Conservation (phyloP, 345 rosid genomes). For the Lepidium sativum region DNA sequence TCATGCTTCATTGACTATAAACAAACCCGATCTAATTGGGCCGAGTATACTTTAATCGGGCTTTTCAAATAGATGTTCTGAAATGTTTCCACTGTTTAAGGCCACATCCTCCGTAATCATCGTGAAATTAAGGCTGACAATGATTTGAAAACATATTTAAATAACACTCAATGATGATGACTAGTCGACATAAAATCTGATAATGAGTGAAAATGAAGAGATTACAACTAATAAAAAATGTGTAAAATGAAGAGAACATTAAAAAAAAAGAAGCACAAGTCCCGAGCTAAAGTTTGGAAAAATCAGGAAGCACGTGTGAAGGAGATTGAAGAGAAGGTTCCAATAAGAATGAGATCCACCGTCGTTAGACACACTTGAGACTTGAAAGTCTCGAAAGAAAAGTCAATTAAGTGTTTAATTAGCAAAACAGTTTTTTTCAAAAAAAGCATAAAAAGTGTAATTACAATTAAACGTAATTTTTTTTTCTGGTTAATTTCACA, state of each 20-base stretch:
- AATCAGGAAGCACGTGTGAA: conserved; percentile 18
- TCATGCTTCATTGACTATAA: neutral
- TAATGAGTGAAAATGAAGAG: neutral
- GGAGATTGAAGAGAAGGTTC: conserved; percentile 15
- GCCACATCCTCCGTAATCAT: neutral
- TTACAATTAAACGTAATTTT: too few species aligned
- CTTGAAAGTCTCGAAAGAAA: too few species aligned
- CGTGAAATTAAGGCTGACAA: too few species aligned
- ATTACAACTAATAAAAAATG: neutral
- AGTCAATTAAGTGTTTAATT: too few species aligned
- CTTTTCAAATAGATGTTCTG: neutral
- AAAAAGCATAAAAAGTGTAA: too few species aligned
- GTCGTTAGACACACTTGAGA: conserved; percentile 15
- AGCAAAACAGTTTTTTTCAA: too few species aligned
- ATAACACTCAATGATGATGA: neutral
- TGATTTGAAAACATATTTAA: neutral
- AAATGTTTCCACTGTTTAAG: neutral
- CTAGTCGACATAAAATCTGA: neutral
- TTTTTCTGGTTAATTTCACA: too few species aligned
- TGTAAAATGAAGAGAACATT: neutral
- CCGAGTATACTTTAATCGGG: neutral
- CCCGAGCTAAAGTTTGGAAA: neutral
- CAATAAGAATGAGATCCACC: conserved; percentile 12
- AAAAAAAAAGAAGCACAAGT: neutral
- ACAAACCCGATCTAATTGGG: neutral